phyloP scores from a whole-genome alignment of 208 protist species.

The Acanthamoeba lenticulata region DNA sequence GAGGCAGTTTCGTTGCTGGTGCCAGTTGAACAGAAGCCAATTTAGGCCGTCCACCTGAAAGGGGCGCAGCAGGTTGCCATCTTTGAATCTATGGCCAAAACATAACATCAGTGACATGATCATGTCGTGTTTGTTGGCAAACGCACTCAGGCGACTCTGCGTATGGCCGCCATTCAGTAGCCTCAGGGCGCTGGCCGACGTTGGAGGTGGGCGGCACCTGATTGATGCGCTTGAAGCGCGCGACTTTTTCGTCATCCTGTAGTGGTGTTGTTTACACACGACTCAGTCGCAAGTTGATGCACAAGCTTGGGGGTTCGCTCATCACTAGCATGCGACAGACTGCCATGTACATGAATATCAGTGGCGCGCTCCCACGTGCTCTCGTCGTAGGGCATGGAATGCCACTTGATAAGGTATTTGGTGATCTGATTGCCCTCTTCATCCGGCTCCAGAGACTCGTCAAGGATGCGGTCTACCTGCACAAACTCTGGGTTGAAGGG shows the following conservation, averaged over 20 bases:
- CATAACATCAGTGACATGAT: no score
- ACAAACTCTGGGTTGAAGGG: conserved; percentile 65
- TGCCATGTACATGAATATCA: conserved; percentile 75
- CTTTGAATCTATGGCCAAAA: conserved; percentile 66
- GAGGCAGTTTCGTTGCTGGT: conserved; percentile 90
- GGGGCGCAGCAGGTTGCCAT: conserved; percentile 40
- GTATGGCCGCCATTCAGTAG: background rate
- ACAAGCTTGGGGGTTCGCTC: no score
- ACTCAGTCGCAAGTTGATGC: no score
- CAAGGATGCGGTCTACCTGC: conserved; percentile 30
- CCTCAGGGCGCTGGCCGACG: background rate
- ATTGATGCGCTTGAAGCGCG: conserved; percentile 34
- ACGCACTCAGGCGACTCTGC: conserved; percentile 9
- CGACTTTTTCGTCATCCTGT: conserved; percentile 68
- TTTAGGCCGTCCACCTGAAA: conserved; percentile 97
- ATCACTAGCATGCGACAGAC: no score
- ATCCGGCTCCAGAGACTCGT: background rate
- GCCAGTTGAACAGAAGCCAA: conserved; percentile 93
- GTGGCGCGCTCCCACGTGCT: conserved; percentile 83
- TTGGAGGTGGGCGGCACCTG: background rate
- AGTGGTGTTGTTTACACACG: background rate
- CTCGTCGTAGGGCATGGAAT: conserved; percentile 79
- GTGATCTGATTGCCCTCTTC: background rate
- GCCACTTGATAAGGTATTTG: conserved; percentile 87
- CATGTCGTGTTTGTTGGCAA: no score